Conservation (phyloP, 257 asterid genomes). For the Przewalskia tangutica region DNA sequence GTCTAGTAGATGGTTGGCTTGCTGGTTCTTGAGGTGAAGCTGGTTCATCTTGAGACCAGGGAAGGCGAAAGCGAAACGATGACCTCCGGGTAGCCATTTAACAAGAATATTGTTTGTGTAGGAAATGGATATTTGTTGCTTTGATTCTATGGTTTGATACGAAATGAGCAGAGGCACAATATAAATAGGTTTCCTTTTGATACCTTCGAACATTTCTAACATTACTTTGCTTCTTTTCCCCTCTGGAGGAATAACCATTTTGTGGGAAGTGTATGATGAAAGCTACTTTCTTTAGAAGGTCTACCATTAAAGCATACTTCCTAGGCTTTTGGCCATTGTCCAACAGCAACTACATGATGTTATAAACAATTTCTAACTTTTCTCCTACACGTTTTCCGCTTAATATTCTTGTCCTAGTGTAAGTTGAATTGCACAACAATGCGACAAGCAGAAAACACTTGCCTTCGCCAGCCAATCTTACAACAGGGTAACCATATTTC, state of each 20-base stretch:
- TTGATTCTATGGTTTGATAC: background rate
- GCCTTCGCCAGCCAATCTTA: background rate
- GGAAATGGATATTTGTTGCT: background rate
- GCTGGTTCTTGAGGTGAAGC: background rate
- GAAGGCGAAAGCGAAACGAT: slow-evolving; percentile 34
- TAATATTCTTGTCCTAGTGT: background rate
- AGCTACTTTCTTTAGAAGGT: background rate
- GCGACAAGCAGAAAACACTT: background rate
- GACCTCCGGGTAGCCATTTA: slow-evolving; percentile 34
- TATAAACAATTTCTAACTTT: background rate
- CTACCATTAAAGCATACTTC: background rate
- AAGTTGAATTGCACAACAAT: background rate
- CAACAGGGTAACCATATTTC: background rate
- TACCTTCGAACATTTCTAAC: slow-evolving; percentile 13
- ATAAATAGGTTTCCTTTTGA: slow-evolving; percentile 15
- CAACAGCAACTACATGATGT: background rate
- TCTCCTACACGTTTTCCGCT: background rate
- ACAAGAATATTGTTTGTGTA: background rate
- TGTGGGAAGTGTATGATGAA: background rate
- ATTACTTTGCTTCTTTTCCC: slow-evolving; percentile 4
- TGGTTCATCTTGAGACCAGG: slow-evolving; percentile 16
- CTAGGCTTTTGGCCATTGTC: background rate
- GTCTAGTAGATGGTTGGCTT: slow-evolving; percentile 1
- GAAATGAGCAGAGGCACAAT: background rate
- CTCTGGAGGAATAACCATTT: background rate